Evolutionary conservation across 176 grass and related monocot species (phyloP), one percentile per base, ranked within the genome.

Genomic region (Hyparrhenia diplandra): DNA sequence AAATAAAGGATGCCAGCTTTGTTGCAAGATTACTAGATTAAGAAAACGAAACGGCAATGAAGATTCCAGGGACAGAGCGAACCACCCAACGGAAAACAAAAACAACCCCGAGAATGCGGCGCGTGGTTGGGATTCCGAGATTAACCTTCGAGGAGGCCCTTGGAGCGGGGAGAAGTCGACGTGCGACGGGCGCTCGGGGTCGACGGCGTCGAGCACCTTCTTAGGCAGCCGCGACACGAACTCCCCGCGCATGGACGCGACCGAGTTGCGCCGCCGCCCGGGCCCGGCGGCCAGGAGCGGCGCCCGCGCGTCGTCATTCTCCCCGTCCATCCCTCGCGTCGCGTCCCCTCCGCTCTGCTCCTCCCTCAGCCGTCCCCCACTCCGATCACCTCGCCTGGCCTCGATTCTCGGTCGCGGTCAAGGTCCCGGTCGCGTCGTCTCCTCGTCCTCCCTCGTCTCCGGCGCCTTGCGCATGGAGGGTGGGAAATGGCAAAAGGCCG

Each of bases 191-290:
- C 59, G 76, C 85, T 98, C 95, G 1, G 86, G 88, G 84, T 98
- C 95, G 64, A 94, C 89, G 63, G 80, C 82, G 20, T 78, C 77
- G 54, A 85, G 89, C 74, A 98, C 83, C 92, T 98, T 98, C 83
- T 85, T 83, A 62, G 95, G 95, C 65, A 98, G 69, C 64, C 88
- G 73, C 31, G 92, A 87, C 40, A 98, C 73, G 78, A 97, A 97
- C 76, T 91, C 85, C 28, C 90, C 85, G 20, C 81, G 78, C 83
- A 97, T 80, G 69, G 87, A 92, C 31, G 74, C 59, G 23, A 94
- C 95, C 51, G 90, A 94, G 86, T 90, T 90, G 25, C 81, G 81
- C 85, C 91, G 64, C 83, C 80, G 18, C 67, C 83, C 76, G 21
- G 76, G 69, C 41, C 41, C 80, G 18, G 70, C 74, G 3, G 70